These are phyloP conservation scores for Sclerotinia glacialis DNA, from an alignment of 2,329 filamentous ascomycete genomes.

Conservation along the genomic window DNA sequence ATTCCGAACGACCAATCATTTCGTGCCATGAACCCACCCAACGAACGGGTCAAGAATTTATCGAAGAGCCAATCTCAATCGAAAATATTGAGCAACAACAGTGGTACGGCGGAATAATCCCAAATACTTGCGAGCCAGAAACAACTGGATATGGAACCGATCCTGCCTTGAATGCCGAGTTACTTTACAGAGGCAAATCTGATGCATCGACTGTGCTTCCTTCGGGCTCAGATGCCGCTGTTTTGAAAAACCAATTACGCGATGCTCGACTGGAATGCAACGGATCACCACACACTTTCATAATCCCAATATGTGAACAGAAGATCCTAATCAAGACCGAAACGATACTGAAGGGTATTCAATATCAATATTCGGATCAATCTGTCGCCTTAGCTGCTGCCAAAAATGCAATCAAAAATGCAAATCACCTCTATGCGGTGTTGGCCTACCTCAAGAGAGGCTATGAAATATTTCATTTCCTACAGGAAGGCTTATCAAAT, in stretches of 20 bases:
- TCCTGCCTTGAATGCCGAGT: too few relatives aligned
- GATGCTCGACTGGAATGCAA: constrained; percentile 24
- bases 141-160: too few relatives aligned
- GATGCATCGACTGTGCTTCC: too few relatives aligned
- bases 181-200: too few relatives aligned
- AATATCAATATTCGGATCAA: constrained; percentile 16
- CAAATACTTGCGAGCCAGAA: too few relatives aligned
- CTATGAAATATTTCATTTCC: constrained; percentile 23
- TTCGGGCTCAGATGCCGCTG: too few relatives aligned
- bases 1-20: too few relatives aligned
- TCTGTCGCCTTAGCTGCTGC: constrained; percentile 16
- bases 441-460: constrained; percentile 27
- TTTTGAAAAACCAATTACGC: constrained; percentile 22
- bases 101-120: too few relatives aligned
- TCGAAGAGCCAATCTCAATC: too few relatives aligned
- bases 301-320: constrained; percentile 25
- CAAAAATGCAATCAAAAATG: constrained; percentile 14
- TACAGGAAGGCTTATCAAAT: constrained; percentile 27
- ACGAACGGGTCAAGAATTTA: too few relatives aligned
- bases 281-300: constrained; percentile 19
- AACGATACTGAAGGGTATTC: constrained; percentile 23
- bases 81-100: too few relatives aligned
- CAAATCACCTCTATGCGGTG: constrained; percentile 25
- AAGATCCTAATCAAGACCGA: constrained; percentile 23
- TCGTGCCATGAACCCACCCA: too few relatives aligned